These are phyloP conservation scores for Penicillium occitanis DNA, from an alignment of 2,329 filamentous ascomycete species.

Conservation along the genomic window DNA sequence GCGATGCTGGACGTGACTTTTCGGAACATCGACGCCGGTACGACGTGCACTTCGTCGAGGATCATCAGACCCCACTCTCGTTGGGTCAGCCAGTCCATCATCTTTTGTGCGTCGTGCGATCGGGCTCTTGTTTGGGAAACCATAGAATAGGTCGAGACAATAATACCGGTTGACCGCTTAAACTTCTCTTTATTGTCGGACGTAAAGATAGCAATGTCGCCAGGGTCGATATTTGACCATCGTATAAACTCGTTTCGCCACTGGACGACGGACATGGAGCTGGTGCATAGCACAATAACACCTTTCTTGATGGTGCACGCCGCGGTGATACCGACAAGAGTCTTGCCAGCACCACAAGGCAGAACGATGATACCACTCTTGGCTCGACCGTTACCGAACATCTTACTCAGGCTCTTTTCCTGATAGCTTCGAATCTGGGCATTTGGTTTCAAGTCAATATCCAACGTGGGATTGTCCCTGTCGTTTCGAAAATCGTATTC, in stretches of 20 bases:
- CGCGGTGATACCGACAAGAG: conserved; percentile 94
- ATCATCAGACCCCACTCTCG: conserved; percentile 98
- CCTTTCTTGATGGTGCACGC: conserved; percentile 98
- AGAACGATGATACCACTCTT: conserved; percentile 97
- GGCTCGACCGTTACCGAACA: conserved; percentile 97
- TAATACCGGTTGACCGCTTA: conserved; percentile 85
- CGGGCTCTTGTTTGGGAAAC: conserved; percentile 86
- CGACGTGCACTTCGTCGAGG: conserved; percentile 95
- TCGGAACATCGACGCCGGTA: conserved; percentile 93
- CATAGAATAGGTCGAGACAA: conserved; percentile 98
- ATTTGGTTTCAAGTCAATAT: conserved; percentile 87
- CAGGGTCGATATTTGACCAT: conserved; percentile 96
- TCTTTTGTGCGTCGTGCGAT: conserved; percentile 90
- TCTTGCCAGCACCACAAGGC: conserved; percentile 95
- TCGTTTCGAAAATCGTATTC: conserved; percentile 98
- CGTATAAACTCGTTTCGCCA: conserved; percentile 97
- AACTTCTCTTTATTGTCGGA: conserved; percentile 88
- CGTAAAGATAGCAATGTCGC: conserved; percentile 92
- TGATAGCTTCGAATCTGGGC: conserved; percentile 93
- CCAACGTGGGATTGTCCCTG: conserved; percentile 80
- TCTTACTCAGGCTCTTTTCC: conserved; percentile 96
- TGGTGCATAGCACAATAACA: conserved; percentile 91
- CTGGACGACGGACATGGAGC: conserved; percentile 95
- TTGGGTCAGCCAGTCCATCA: conserved; percentile 89
- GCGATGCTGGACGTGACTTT: conserved; percentile 92